Evolutionary conservation across 768 basidiomycete genomes (phyloP), one percentile per base, ranked within the genome.

Genomic region (Rhizopogon rudus): DNA sequence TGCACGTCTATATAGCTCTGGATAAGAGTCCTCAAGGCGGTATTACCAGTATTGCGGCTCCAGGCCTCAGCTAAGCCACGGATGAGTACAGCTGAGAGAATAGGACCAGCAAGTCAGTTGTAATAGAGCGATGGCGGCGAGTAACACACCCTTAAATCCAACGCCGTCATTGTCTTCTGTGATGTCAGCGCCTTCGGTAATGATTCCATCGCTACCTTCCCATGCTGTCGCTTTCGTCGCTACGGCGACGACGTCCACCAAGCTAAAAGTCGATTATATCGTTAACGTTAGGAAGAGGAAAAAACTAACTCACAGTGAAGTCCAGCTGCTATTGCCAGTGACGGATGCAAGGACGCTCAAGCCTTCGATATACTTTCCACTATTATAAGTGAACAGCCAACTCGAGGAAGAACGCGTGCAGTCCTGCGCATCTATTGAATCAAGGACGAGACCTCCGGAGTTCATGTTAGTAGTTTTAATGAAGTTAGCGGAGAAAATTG

Each of bases 381-480:
- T 75, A 55, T 82, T 82, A 57, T 82, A 81, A 0, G 81, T 81
- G 64, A 81, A 82, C 5, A 80, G 45, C 75, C 77, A 80, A 3
- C 56, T 70, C 3, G 74, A 61, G 2, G 78, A 73, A 0, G 79
- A 77, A 33, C 76, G 67, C 2, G 74, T 69, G 64, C 80, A 82
- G 53, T 81, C 74, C 28, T 71, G 65, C 9, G 67, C 80, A 54
- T 75, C 66, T 48, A 81, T 72, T 13, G 75, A 74, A 63, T 82
- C 81, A 8, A 82, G 68, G 5, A 79, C 71, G 14, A 82, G 70
- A 50, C 72, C 59, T 44, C 70, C 61, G 10, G 65, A 55, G 56
- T 77, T 77, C 59, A 78, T 67, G 52, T 81, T 79, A 53, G 73
- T 74, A 6, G 67, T 65, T 54, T 73, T 69, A 20, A 83, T 77